Conservation (phyloP, 495 filamentous ascomycete species). For the Penicillium canariense region DNA sequence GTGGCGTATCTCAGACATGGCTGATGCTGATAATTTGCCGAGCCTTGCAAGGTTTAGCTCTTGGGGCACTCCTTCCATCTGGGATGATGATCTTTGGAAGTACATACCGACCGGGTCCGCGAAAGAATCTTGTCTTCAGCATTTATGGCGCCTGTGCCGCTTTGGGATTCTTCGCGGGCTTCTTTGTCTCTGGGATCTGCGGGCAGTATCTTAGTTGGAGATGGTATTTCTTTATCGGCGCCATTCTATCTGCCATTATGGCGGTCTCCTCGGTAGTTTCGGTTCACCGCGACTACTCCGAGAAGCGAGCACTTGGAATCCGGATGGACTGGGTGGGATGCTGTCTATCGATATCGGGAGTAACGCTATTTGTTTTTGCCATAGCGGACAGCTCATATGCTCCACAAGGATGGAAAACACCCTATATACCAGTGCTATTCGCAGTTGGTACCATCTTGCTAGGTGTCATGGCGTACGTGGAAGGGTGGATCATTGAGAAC, state of each 20-base stretch:
- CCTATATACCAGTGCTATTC: conserved; percentile 53
- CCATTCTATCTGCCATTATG: conserved; percentile 52
- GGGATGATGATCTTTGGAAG: conserved; percentile 77
- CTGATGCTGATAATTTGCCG: conserved; percentile 73
- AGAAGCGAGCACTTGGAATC: conserved; percentile 44
- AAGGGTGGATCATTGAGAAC: conserved; percentile 69
- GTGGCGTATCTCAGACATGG: conserved; percentile 67
- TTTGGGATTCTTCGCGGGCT: conserved; percentile 77
- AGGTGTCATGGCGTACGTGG: conserved; percentile 61
- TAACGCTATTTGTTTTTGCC: conserved; percentile 73
- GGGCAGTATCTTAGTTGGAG: conserved; percentile 64
- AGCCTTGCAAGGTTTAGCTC: conserved; percentile 75
- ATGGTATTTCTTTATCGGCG: conserved; percentile 81
- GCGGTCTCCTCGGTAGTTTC: conserved; percentile 55
- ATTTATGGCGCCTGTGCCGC: conserved; percentile 77
- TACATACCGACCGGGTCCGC: conserved; percentile 76
- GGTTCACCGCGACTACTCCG: conserved; percentile 62
- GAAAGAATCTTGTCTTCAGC: conserved; percentile 83
- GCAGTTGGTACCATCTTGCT: conserved; percentile 57
- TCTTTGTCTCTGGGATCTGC: conserved; percentile 73
- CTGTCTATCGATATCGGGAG: conserved; percentile 59
- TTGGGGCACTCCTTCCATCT: conserved; percentile 74
- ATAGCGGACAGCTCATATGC: conserved; percentile 74
- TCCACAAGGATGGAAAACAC: conserved; percentile 66
- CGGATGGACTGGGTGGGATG: conserved; percentile 73